Evolutionary conservation across 2,329 filamentous ascomycete species (phyloP).

Genomic region (Leptographium galeiforme): DNA sequence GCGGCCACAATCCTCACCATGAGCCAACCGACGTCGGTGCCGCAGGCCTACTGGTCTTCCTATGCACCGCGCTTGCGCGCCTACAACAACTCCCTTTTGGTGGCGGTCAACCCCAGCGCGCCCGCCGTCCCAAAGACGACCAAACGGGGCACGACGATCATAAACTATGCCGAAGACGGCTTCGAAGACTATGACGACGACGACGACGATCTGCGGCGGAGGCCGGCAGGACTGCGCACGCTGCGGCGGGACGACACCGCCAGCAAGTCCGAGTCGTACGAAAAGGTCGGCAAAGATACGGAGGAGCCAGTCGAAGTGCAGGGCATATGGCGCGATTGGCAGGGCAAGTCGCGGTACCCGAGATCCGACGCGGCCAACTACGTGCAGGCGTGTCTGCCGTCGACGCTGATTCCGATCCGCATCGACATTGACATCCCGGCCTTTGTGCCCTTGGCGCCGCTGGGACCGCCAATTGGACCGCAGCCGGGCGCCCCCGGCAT

Average conservation of each 20-base stretch:
- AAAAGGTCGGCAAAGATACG: conserved; percentile 76
- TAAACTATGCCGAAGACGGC: conserved; percentile 96
- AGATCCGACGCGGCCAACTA: conserved; percentile 46
- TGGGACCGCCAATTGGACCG: conserved; percentile 11
- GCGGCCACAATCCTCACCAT: conserved; percentile 18
- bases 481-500: conserved; percentile 37
- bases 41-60: conserved; percentile 80
- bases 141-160: conserved; percentile 88
- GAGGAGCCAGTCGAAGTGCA: conserved; percentile 68
- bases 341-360: conserved; percentile 54
- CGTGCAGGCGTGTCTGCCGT: conserved; percentile 61
- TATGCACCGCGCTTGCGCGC: conserved; percentile 83
- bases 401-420: conserved; percentile 87
- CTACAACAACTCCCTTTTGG: conserved; percentile 84
- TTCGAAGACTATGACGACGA: conserved; percentile 69
- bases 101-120: conserved; percentile 63
- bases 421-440: conserved; percentile 87
- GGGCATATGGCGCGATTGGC: conserved; percentile 92
- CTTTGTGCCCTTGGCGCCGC: conserved; percentile 43
- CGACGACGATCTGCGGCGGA: conserved; percentile 61
- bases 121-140: conserved; percentile 70
- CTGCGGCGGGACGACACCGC: conserved; percentile 61
- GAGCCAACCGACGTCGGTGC: conserved; percentile 31
- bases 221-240: conserved; percentile 73
- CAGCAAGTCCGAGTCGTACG: conserved; percentile 49